Evolutionary conservation across 352 stramenopile species (phyloP).

Genomic region (Lagenidium giganteum): DNA sequence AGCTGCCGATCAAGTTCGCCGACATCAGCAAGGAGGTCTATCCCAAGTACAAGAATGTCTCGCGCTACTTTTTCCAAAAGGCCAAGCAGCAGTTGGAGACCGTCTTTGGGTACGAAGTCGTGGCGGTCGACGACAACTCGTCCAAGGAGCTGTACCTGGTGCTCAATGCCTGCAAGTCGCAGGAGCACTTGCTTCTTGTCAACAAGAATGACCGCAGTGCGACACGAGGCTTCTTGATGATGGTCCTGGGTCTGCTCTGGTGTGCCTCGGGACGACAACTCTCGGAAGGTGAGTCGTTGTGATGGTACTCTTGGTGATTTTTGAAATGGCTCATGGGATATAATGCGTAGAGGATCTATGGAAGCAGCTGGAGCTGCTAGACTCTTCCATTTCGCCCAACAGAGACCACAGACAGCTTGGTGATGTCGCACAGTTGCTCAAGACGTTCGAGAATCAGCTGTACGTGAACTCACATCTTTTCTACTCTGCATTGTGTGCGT

Average conservation of each 20-base stretch:
- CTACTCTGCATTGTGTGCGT: conserved; percentile 42
- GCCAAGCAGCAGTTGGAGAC: conserved; percentile 75
- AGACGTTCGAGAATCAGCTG: conserved; percentile 78
- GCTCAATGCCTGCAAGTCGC: conserved; percentile 63
- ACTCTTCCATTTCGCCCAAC: conserved; percentile 51
- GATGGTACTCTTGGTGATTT: not conserved
- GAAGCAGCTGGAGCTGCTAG: conserved; percentile 66
- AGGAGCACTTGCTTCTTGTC: conserved; percentile 66
- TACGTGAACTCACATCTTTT: conserved; percentile 22
- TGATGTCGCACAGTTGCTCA: conserved; percentile 64
- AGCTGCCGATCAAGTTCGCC: conserved; percentile 70
- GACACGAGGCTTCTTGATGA: conserved; percentile 72
- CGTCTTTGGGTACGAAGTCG: conserved; percentile 71
- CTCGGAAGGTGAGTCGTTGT: conserved; percentile 43
- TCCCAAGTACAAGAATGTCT: conserved; percentile 75
- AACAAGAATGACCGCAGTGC: conserved; percentile 70
- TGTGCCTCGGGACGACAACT: conserved; percentile 57
- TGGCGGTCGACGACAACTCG: conserved; percentile 61
- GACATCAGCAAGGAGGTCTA: conserved; percentile 85
- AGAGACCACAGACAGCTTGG: conserved; percentile 64
- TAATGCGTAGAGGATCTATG: conserved; percentile 57
- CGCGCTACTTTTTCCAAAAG: conserved; percentile 70
- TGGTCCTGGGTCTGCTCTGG: conserved; percentile 78
- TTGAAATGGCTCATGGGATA: no score
- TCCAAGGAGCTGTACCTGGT: conserved; percentile 74